Evolutionary conservation across 1,284 basidiomycete species (phyloP).

Genomic region (Melampsora larici-populina): DNA sequence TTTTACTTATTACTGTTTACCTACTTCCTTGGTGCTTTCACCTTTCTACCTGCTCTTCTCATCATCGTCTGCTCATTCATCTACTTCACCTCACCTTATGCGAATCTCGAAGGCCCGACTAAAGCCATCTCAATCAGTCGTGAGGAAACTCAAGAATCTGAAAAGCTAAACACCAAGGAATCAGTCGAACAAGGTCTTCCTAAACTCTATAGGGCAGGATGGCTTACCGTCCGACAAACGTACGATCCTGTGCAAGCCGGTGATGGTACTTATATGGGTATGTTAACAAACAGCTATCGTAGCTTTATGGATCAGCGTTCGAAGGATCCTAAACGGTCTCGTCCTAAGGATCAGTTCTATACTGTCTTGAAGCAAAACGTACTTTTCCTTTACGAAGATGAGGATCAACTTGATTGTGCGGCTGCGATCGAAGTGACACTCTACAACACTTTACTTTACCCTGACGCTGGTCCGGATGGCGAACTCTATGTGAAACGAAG

Average conservation of each 20-base stretch:
- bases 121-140: slow-evolving; percentile 40
- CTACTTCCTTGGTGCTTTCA: slow-evolving; percentile 80
- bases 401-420: slow-evolving; percentile 77
- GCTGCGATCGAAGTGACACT: slow-evolving; percentile 72
- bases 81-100: slow-evolving; percentile 50
- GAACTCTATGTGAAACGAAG: slow-evolving; percentile 43
- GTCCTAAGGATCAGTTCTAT: slow-evolving; percentile 83
- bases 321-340: slow-evolving; percentile 68
- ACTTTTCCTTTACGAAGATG: slow-evolving; percentile 85
- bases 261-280: slow-evolving; percentile 50
- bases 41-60: slow-evolving; percentile 72
- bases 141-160: slow-evolving; percentile 26
- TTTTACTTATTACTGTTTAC: slow-evolving; percentile 60
- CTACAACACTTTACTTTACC: slow-evolving; percentile 70
- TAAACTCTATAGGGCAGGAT: slow-evolving; percentile 69
- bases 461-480: slow-evolving; percentile 59
- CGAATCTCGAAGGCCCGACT: slow-evolving; percentile 18
- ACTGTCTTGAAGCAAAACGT: slow-evolving; percentile 81
- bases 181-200: slow-evolving; percentile 56
- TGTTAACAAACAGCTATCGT: slow-evolving; percentile 51
- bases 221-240: slow-evolving; percentile 77
- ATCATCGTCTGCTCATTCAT: slow-evolving; percentile 62
- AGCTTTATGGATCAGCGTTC: slow-evolving; percentile 53
- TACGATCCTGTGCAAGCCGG: slow-evolving; percentile 66
- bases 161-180: slow-evolving; percentile 9